Base-by-base conservation (phyloP, 345 rosid species). In the Salix koriyanagi region DNA sequence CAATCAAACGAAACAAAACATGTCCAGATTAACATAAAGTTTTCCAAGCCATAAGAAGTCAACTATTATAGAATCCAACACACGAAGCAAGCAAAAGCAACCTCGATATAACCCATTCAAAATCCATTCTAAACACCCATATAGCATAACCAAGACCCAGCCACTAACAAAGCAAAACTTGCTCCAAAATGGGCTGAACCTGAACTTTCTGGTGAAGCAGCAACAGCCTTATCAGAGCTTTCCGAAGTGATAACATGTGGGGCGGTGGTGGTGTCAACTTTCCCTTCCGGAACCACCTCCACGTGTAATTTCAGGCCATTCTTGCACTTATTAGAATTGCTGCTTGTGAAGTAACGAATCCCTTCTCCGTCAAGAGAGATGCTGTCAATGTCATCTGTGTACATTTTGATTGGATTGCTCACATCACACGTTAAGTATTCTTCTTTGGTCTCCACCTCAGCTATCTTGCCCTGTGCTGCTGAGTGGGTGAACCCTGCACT, bases 401-500 rank as follows among this genome's bases (percentile, higher is more conserved):
- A 88, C 84, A 80, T 84, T 67, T 69, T 85, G 81, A 89, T 83
- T 14, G 93, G 91, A 75, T 87, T 88, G 50, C 79, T 62, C 15
- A 83, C 80, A 78, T 91, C 80, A 60, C 96, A 89, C 75, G 88
- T 73, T 65, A 85, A 83, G 41, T 88, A 91, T 58, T 89, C 93
- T 46, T 73, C 87, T 75, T 78, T 79, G 66, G 76, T 83, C 83
- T 54, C 67, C 12, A 88, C 79, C 91, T 91, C 96, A 30, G 78
- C 81, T 36, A 91, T 67, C 71, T 80, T 79, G 67, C 85, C 93
- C 39, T 81, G 79, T 0, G 88, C 88, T 25, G 80, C 85, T 4
- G 89, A 86, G 88, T 86, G 86, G 71, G 86, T 70, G 79, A 91
- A 87, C 91, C 90, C 96, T 89, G 77, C n/a, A 15, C 48, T 15